Evolutionary conservation across 2,329 filamentous ascomycete genomes (phyloP).

Genomic region (Pleoardoris graminearum): DNA sequence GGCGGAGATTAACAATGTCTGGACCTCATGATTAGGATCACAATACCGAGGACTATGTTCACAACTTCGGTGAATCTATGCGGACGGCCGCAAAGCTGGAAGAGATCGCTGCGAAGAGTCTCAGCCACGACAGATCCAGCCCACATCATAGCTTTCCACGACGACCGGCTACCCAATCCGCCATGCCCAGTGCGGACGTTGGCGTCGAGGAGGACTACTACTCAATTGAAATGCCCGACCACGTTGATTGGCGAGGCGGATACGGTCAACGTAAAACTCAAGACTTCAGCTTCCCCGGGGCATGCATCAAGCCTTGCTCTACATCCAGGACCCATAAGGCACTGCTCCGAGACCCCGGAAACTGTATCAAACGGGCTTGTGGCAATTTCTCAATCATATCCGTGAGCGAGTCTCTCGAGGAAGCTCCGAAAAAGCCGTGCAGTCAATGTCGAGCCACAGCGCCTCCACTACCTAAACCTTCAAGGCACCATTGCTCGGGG

Average conservation of each 20-base stretch:
- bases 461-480: not conserved
- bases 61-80: slow-evolving; percentile 15
- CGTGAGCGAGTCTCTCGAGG: slow-evolving; percentile 17
- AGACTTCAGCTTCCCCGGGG: slow-evolving; percentile 42
- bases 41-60: slow-evolving; percentile 6
- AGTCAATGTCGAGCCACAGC: slow-evolving; percentile 24
- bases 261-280: slow-evolving; percentile 38
- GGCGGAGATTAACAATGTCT: slow-evolving; percentile 11
- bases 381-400: slow-evolving; percentile 32
- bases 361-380: slow-evolving; percentile 34
- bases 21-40: slow-evolving; percentile 4
- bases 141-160: slow-evolving; percentile 19
- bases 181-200: slow-evolving; percentile 13
- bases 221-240: slow-evolving; percentile 23
- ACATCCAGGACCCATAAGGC: slow-evolving; percentile 16
- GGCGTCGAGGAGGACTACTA: slow-evolving; percentile 21
- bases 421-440: slow-evolving; percentile 22
- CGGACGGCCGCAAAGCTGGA: slow-evolving; percentile 9
- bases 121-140: slow-evolving; percentile 32
- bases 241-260: slow-evolving; percentile 34
- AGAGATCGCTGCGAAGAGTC: slow-evolving; percentile 17
- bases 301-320: slow-evolving; percentile 28
- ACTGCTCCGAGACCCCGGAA: slow-evolving; percentile 24
- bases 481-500: slow-evolving; percentile 9
- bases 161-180: slow-evolving; percentile 9